phyloP scores from a whole-genome alignment of 176 grass and related monocot species.

The Aegilops sharonensis region DNA sequence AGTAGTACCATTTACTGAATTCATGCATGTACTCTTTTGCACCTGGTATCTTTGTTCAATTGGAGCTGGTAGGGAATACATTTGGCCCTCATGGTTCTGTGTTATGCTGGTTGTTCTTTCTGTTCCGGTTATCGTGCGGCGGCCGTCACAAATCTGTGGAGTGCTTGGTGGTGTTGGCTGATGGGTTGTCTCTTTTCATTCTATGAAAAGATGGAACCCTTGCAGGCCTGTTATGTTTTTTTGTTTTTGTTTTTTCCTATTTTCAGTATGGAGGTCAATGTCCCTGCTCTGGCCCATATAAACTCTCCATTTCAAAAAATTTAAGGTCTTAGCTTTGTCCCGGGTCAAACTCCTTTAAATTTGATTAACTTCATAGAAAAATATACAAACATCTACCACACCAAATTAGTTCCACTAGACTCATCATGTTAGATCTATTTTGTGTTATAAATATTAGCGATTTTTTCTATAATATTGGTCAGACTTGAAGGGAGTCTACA shows the following conservation, averaged over 20 bases:
- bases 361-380: background rate
- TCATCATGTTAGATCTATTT: too few relatives aligned
- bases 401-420: background rate
- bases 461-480: too few relatives aligned
- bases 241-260: too few relatives aligned
- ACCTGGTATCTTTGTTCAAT: constrained; percentile 18
- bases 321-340: background rate
- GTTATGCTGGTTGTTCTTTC: background rate
- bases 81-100: background rate
- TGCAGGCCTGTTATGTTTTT: too few relatives aligned
- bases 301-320: background rate
- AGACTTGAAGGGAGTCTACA: background rate
- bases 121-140: background rate
- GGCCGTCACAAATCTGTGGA: background rate
- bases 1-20: background rate
- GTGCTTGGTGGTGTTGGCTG: background rate
- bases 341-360: background rate
- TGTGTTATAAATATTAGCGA: too few relatives aligned
- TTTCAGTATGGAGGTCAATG: too few relatives aligned
- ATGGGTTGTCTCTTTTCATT: background rate
- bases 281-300: too few relatives aligned
- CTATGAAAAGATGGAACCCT: background rate
- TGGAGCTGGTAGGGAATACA: background rate
- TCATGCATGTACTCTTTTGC: background rate
- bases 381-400: background rate